Evolutionary conservation across 257 asterid genomes (phyloP).

Genomic region (Fraxinus pennsylvanica): DNA sequence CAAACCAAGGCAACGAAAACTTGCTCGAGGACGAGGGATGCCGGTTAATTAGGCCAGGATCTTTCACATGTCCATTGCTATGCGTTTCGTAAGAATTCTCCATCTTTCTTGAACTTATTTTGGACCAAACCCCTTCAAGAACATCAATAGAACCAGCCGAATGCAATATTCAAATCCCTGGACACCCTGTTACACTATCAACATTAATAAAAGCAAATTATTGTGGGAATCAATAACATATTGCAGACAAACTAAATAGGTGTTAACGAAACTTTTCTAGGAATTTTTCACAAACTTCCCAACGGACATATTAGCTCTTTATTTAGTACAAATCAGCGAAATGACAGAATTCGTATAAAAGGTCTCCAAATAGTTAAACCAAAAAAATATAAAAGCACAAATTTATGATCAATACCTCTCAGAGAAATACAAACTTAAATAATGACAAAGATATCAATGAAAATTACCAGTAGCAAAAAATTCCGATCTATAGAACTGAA

Average conservation of each 20-base stretch:
- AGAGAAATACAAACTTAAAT: not conserved
- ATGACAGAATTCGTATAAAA: not conserved
- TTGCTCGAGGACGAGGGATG: not conserved
- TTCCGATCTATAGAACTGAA: not conserved
- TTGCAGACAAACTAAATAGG: not conserved
- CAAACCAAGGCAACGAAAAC: constrained; percentile 22
- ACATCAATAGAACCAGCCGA: not conserved
- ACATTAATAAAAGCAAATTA: not conserved
- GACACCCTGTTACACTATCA: not conserved
- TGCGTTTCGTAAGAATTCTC: constrained; percentile 1
- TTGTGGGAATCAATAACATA: not conserved
- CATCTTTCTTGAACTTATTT: constrained; percentile 8
- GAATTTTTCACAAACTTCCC: not conserved
- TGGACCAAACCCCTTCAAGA: not conserved
- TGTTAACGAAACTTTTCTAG: not conserved
- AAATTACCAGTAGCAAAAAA: not conserved
- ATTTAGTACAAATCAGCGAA: not conserved
- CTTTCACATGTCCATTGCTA: not conserved
- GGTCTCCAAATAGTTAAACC: not conserved
- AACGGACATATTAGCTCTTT: not conserved
- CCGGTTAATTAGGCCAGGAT: not conserved
- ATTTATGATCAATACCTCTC: not conserved
- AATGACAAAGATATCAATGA: not conserved
- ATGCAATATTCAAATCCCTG: not conserved
- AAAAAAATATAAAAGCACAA: not conserved